phyloP scores from a whole-genome alignment of 2,329 filamentous ascomycete genomes.

The Tolypocladium tundrense region DNA sequence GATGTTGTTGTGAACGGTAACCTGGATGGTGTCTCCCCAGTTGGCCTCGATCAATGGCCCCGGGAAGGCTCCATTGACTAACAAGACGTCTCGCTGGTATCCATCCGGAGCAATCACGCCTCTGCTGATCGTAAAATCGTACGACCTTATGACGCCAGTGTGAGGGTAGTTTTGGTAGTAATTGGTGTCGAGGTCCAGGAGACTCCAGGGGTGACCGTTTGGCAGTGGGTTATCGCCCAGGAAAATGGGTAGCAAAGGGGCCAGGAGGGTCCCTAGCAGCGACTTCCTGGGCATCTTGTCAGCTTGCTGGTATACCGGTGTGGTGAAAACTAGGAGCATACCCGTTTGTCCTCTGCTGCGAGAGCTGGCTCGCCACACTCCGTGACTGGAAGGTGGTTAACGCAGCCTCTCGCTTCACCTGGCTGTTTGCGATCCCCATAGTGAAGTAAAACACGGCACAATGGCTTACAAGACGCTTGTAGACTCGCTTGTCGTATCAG shows the following conservation, averaged over 20 bases:
- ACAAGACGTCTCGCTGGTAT: constrained; percentile 39
- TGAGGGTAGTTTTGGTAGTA: constrained; percentile 37
- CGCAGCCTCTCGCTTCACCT: background rate
- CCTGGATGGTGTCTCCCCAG: constrained; percentile 52
- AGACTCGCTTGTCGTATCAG: background rate
- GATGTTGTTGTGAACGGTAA: constrained; percentile 62
- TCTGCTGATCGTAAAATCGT: constrained; percentile 42
- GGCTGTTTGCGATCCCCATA: constrained; percentile 4
- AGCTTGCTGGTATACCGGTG: background rate
- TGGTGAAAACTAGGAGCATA: constrained; percentile 8
- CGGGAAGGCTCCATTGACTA: constrained; percentile 56
- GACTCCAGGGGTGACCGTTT: constrained; percentile 43
- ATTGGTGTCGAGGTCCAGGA: constrained; percentile 32
- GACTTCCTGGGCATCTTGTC: constrained; percentile 20
- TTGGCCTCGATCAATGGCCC: constrained; percentile 56
- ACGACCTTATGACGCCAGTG: constrained; percentile 45
- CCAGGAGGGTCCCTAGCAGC: constrained; percentile 26
- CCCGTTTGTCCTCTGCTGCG: constrained; percentile 29
- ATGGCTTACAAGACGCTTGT: background rate
- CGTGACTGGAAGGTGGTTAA: background rate
- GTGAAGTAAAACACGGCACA: background rate
- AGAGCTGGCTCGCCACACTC: constrained; percentile 9
- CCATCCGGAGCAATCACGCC: constrained; percentile 45
- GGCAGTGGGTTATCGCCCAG: constrained; percentile 38
- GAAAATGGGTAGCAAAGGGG: constrained; percentile 29